These are phyloP conservation scores for Musa acuminata DNA, from an alignment of 176 grass and related monocot genomes.

Conservation along the genomic window DNA sequence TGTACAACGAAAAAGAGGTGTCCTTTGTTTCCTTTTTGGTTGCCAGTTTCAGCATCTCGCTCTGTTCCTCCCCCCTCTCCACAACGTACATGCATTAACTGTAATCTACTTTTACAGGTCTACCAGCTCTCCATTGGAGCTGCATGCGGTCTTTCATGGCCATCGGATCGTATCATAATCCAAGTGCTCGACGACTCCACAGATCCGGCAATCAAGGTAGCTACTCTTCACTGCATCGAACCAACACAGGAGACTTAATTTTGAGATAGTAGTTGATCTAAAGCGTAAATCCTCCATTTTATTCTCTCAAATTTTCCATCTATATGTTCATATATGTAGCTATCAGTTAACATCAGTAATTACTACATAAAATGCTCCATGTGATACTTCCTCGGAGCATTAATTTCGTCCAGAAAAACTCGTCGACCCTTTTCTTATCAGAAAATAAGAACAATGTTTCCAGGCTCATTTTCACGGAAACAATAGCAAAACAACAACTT, in stretches of 20 bases:
- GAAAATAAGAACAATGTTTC: too few relatives aligned
- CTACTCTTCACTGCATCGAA: background rate
- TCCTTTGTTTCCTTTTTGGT: background rate
- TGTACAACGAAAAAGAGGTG: slow-evolving; percentile 93
- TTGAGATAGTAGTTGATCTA: background rate
- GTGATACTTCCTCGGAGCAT: too few relatives aligned
- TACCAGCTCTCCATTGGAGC: slow-evolving; percentile 22
- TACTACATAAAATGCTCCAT: too few relatives aligned
- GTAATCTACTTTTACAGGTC: background rate
- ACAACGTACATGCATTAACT: background rate
- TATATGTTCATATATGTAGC: too few relatives aligned
- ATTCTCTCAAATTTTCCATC: too few relatives aligned
- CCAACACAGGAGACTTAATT: background rate
- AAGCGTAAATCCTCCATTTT: too few relatives aligned
- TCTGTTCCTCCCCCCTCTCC: background rate
- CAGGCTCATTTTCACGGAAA: too few relatives aligned
- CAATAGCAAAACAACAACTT: too few relatives aligned
- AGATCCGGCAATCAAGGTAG: slow-evolving; percentile 42
- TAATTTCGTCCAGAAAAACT: too few relatives aligned
- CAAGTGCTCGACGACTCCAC: slow-evolving; percentile 24
- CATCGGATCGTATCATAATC: slow-evolving; percentile 17
- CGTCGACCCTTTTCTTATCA: too few relatives aligned
- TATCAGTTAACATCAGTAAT: too few relatives aligned
- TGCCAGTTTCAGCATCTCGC: background rate
- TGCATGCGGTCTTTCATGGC: slow-evolving; percentile 14